phyloP scores from a whole-genome alignment of 2,329 filamentous ascomycete species.

The Fusarium sp. region DNA sequence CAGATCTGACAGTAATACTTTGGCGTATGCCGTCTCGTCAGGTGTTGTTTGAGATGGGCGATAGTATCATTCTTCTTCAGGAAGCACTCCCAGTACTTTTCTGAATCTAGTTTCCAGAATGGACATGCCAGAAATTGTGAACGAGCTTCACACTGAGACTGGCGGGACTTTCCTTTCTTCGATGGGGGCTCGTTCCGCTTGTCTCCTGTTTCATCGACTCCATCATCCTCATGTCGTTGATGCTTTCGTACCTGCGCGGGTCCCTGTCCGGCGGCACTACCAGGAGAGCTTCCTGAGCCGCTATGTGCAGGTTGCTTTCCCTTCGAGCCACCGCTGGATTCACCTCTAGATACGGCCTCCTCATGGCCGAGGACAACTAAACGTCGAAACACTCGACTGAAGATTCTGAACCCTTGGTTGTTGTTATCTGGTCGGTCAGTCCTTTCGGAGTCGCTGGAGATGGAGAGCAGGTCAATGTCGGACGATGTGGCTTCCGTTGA shows the following conservation, averaged over 20 bases:
- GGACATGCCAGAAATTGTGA: background rate
- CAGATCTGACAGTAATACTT: background rate
- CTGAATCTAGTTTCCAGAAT: background rate
- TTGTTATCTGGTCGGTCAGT: accelerated
- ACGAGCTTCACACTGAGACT: accelerated
- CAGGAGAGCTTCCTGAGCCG: accelerated
- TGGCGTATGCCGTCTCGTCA: background rate
- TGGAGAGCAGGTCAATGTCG: accelerated
- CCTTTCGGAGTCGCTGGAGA: background rate
- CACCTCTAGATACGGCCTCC: background rate
- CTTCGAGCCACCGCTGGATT: accelerated
- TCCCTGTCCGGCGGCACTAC: accelerated
- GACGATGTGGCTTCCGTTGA: background rate
- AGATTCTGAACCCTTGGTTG: background rate
- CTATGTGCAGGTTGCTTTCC: accelerated
- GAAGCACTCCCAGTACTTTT: background rate
- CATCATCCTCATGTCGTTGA: accelerated
- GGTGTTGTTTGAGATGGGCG: background rate
- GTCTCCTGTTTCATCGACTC: background rate
- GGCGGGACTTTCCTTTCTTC: background rate
- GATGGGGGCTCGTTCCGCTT: accelerated
- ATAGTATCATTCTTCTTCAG: background rate
- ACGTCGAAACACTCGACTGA: background rate
- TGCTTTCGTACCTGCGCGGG: accelerated
- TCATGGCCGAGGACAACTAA: background rate